Conservation (phyloP, 1,284 basidiomycete genomes). For the Golubevia pallescens region DNA sequence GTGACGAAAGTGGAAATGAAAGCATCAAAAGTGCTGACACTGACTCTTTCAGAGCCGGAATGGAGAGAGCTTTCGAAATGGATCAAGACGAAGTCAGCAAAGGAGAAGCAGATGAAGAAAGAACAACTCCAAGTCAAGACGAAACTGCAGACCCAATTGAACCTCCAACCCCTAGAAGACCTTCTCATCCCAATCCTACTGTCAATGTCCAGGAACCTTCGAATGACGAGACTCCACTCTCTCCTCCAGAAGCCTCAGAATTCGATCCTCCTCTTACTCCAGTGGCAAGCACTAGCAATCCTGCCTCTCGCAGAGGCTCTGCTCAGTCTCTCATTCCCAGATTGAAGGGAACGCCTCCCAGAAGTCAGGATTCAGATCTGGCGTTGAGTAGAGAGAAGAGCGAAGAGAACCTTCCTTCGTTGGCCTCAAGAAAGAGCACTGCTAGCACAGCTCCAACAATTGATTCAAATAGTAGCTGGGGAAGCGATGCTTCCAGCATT, state of each 20-base stretch:
- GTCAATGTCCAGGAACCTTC: neutral
- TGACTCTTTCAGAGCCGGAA: slow-evolving; percentile 10
- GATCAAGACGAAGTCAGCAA: neutral
- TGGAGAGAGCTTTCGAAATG: neutral
- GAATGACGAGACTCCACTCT: neutral
- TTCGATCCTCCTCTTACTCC: neutral
- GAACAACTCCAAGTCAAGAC: neutral
- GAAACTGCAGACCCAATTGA: neutral
- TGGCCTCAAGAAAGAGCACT: too few species aligned
- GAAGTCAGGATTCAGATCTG: too few species aligned
- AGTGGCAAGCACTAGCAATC: neutral
- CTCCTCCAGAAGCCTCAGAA: neutral
- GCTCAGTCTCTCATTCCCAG: too few species aligned
- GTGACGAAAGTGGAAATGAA: slow-evolving; percentile 1
- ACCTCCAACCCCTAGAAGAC: neutral
- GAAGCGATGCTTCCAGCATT: too few species aligned
- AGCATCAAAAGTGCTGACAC: slow-evolving; percentile 15
- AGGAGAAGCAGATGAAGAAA: neutral
- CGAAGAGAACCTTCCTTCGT: too few species aligned
- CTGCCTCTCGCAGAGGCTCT: too few species aligned
- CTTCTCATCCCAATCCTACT: neutral
- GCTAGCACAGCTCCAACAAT: too few species aligned
- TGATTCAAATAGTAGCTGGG: too few species aligned
- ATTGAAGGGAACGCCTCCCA: too few species aligned
- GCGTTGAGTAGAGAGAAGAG: too few species aligned